Percentiles rank a stretch among this genome's conserved stretches.
phyloP scores from a whole-genome alignment of 2,329 filamentous ascomycete genomes.

The Cladophialophora immunda region DNA sequence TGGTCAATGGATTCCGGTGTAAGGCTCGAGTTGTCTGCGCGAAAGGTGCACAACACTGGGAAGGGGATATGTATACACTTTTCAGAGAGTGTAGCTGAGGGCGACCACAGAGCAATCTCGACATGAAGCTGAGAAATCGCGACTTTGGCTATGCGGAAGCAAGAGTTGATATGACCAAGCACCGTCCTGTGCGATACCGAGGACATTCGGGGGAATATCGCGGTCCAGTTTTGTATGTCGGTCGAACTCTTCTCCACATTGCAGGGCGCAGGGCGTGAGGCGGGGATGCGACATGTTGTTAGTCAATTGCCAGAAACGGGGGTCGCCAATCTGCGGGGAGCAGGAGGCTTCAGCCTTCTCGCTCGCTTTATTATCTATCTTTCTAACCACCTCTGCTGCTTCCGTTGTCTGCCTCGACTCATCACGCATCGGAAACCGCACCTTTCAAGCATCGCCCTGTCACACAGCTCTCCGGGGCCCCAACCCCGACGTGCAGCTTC shows the following conservation, averaged over 20 bases:
- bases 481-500: conserved; percentile 3
- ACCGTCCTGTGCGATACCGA: neutral
- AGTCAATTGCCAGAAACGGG: neutral
- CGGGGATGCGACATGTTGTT: neutral
- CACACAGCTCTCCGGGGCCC: neutral
- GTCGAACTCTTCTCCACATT: conserved; percentile 6
- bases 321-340: conserved; percentile 9
- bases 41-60: neutral
- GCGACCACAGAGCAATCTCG: neutral
- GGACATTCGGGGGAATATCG: neutral
- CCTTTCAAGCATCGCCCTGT: neutral
- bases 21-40: neutral
- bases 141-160: neutral
- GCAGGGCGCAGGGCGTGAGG: conserved; percentile 1
- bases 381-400: neutral
- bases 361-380: neutral
- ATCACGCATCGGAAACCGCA: conserved; percentile 6
- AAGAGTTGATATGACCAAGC: neutral
- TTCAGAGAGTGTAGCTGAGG: neutral
- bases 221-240: neutral
- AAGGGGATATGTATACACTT: neutral
- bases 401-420: neutral
- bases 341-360: conserved; percentile 14
- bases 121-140: neutral
- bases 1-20: neutral